Conservation (phyloP, 805 yeast species). For the Metschnikowia kunwiensis region DNA sequence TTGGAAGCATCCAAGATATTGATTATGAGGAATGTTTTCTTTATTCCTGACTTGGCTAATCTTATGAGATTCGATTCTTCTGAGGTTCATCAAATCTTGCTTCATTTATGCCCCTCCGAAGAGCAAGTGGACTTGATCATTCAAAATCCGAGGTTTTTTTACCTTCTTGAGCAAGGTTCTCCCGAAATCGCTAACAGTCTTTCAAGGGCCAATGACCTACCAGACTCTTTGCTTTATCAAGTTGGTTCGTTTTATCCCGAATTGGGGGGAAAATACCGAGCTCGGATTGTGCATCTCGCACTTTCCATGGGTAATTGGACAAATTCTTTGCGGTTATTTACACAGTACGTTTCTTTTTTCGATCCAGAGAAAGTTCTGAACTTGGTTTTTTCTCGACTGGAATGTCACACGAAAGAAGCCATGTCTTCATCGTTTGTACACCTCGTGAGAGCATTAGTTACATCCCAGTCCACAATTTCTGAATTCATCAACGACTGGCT, state of each 20-base stretch:
- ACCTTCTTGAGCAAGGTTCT: conserved; percentile 11
- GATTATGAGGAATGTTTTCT: conserved; percentile 3
- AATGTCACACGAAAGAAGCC: conserved; percentile 27
- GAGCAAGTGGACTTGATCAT: conserved; percentile 10
- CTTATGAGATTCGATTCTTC: conserved; percentile 10
- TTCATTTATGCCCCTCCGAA: conserved; percentile 1
- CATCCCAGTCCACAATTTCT: conserved; percentile 15
- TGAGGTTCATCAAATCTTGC: conserved; percentile 10
- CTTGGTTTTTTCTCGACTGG: conserved; percentile 22
- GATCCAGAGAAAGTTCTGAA: conserved; percentile 15
- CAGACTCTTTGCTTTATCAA: conserved; percentile 16
- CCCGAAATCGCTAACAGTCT: conserved; percentile 5
- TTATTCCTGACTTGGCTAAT: conserved; percentile 10
- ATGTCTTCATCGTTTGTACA: conserved; percentile 26
- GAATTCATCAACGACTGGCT: conserved; percentile 46
- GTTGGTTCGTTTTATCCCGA: conserved; percentile 13
- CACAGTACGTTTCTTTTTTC: conserved; percentile 10
- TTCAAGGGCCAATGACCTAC: conserved; percentile 1
- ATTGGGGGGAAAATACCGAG: conserved; percentile 11
- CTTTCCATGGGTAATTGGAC: conserved; percentile 19
- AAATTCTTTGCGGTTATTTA: conserved; percentile 20
- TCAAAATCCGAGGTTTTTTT: conserved; percentile 7
- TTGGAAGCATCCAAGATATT: conserved; percentile 7
- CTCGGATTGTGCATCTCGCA: conserved; percentile 15
- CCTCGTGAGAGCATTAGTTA: conserved; percentile 21